Conservation (phyloP, 371 early-diverging fungal species). For the Mortierella sp. region DNA sequence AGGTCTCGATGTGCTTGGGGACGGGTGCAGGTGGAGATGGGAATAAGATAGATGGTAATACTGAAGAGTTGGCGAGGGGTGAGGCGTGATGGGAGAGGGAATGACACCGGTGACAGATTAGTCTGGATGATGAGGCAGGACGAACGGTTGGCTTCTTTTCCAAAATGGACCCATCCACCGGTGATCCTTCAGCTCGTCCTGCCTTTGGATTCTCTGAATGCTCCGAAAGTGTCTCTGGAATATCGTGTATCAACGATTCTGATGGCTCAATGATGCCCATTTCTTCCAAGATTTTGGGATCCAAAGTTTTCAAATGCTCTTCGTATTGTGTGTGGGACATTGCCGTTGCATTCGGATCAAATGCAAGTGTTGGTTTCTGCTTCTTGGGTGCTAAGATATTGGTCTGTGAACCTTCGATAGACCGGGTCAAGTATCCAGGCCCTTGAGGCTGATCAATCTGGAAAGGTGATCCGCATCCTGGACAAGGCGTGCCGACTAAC, state of each 20-base stretch:
- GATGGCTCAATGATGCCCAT: slow-evolving; percentile 13
- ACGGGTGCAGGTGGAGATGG: slow-evolving; percentile 39
- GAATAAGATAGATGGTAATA: slow-evolving; percentile 20
- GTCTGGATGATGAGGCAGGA: background rate
- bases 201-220: background rate
- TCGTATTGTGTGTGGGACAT: slow-evolving; percentile 33
- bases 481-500: slow-evolving; percentile 39
- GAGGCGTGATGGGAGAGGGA: slow-evolving; percentile 46
- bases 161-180: background rate
- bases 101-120: slow-evolving; percentile 48
- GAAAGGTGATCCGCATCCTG: slow-evolving; percentile 47
- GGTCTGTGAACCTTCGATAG: background rate
- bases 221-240: background rate
- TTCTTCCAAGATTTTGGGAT: slow-evolving; percentile 33
- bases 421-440: slow-evolving; percentile 36
- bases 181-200: background rate
- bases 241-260: background rate
- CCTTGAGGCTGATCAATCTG: slow-evolving; percentile 23
- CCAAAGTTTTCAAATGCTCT: slow-evolving; percentile 20
- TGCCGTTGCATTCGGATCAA: slow-evolving; percentile 17
- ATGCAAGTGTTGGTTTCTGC: background rate
- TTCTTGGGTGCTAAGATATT: background rate
- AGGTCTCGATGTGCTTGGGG: slow-evolving; percentile 37
- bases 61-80: slow-evolving; percentile 17
- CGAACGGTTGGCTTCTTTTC: slow-evolving; percentile 7